Evolutionary conservation across 2,329 filamentous ascomycete species (phyloP), one percentile per base, ranked within the genome.

Genomic region (Neonectria magnoliae): DNA sequence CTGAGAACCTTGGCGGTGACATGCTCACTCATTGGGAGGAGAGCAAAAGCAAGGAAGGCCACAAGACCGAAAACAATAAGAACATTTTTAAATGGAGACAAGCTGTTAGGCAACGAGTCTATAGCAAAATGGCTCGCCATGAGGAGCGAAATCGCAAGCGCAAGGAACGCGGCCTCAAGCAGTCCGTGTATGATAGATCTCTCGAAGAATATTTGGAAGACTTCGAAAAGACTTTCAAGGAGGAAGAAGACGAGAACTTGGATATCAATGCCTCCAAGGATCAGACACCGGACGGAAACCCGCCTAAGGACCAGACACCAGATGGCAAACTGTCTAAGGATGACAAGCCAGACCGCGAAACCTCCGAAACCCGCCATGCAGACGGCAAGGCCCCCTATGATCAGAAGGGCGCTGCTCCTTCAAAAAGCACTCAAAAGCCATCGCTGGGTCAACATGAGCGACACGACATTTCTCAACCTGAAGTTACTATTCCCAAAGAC

Each of bases 61-160:
- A 72, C 8, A 79, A 80, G 13, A 70, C 74, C 9, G 65, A 73
- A 11, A 44, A 75, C 14, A 75, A 76, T 0, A 84, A 84, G 61
- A 78, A 81, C 22, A 63, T 85, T 16, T 60, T 70, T 4, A 65
- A 73, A 4, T 86, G 78, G 68, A 70, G 80, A 29, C 67, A 75
- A 13, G 82, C 81, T 14, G 62, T 68, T 10, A 56, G 68, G 2
- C 63, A 74, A 3, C 71, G 74, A 3, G 62, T 73, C 5, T 60
- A 69, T 10, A 72, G 65, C 25, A 80, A 80, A 60, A 71, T 73
- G 4, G 68, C 71, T 5, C 81, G 82, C 7, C 83, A 84, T 63
- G 66, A 71, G n/a, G 75, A 74, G 55, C 80, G 84, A 20, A 86
- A 87, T 57, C 72, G 67, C 22, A 82, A 79, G 70, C 80, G 84